phyloP scores from a whole-genome alignment of 2,329 filamentous ascomycete genomes.

The Fulvia fulva region DNA sequence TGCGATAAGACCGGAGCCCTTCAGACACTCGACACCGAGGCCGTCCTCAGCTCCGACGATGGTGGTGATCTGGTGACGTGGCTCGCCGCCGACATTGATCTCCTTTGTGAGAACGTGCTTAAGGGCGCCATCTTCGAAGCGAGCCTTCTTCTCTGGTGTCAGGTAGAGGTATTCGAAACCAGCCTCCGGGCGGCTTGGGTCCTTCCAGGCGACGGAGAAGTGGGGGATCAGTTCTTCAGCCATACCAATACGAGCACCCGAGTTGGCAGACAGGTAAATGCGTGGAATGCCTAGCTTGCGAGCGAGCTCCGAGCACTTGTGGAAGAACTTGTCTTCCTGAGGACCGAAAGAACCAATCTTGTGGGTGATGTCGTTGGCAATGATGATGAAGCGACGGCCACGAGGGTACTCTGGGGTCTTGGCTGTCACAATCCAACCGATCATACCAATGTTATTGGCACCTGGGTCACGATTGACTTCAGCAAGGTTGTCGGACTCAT shows the following conservation, averaged over 20 bases:
- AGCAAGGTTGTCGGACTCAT: slow-evolving; percentile 85
- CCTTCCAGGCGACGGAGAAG: slow-evolving; percentile 97
- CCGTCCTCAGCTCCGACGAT: slow-evolving; percentile 92
- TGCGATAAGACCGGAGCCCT: slow-evolving; percentile 95
- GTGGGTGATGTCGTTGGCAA: slow-evolving; percentile 99
- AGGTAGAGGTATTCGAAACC: slow-evolving; percentile 98
- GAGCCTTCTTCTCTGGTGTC: slow-evolving; percentile 77
- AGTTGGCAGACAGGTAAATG: slow-evolving; percentile 98
- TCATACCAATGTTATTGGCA: slow-evolving; percentile 96
- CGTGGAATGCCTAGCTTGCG: slow-evolving; percentile 91
- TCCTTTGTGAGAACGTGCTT: slow-evolving; percentile 84
- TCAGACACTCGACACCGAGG: slow-evolving; percentile 93
- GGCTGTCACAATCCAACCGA: slow-evolving; percentile 93
- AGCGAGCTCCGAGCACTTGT: slow-evolving; percentile 96
- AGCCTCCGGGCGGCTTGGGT: slow-evolving; percentile 70
- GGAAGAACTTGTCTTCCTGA: slow-evolving; percentile 95
- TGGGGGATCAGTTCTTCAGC: slow-evolving; percentile 95
- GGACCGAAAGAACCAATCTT: slow-evolving; percentile 98
- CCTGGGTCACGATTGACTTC: slow-evolving; percentile 94
- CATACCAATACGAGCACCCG: slow-evolving; percentile 92
- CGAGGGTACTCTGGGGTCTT: slow-evolving; percentile 92
- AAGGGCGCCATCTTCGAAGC: slow-evolving; percentile 73
- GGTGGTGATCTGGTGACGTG: slow-evolving; percentile 88
- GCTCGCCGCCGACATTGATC: slow-evolving; percentile 80
- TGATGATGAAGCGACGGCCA: slow-evolving; percentile 88